Evolutionary conservation across 2,329 filamentous ascomycete species (phyloP).

Genomic region (Teratosphaeria destructans): DNA sequence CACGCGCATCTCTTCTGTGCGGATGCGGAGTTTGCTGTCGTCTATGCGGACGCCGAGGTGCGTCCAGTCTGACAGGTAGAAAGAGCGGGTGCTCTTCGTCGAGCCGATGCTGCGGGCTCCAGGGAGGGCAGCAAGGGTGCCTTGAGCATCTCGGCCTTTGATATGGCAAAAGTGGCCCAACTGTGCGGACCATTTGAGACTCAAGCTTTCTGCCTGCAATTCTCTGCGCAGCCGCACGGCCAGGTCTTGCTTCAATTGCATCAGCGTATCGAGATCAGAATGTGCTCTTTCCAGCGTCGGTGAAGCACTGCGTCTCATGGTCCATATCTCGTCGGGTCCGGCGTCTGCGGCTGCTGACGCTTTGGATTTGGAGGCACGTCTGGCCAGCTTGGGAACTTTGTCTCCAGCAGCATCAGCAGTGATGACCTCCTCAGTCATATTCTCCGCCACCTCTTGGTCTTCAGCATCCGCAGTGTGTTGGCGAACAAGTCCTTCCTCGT

Average conservation of each 20-base stretch:
- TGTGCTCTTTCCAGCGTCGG: constrained; percentile 57
- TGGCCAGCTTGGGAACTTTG: constrained; percentile 29
- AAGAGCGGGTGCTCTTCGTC: constrained; percentile 74
- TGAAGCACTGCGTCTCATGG: constrained; percentile 59
- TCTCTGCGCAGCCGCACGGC: constrained; percentile 50
- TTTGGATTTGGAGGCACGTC: constrained; percentile 12
- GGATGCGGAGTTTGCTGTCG: constrained; percentile 64
- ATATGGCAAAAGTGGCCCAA: constrained; percentile 87
- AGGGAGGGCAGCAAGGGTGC: constrained; percentile 31
- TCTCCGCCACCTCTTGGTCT: constrained; percentile 59
- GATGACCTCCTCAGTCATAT: constrained; percentile 62
- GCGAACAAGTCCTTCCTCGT: constrained; percentile 80
- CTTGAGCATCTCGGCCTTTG: constrained; percentile 62
- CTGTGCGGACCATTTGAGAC: constrained; percentile 74
- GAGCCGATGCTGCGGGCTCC: constrained; percentile 55
- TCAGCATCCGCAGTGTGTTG: constrained; percentile 68
- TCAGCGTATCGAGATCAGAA: constrained; percentile 49
- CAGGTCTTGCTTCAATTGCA: constrained; percentile 50
- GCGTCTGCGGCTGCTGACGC: constrained; percentile 7
- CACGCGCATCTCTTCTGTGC: constrained; percentile 72
- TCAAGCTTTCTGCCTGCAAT: constrained; percentile 50
- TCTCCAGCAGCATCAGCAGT: constrained; percentile 52
- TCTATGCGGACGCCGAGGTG: constrained; percentile 69
- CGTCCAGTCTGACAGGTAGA: constrained; percentile 78
- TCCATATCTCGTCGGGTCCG: constrained; percentile 44